A percentile compares a stretch with the other conserved stretches of the same genome.
Evolutionary conservation across 768 basidiomycete genomes (phyloP).

Genomic region (Phlebiopsis flavidoalba): DNA sequence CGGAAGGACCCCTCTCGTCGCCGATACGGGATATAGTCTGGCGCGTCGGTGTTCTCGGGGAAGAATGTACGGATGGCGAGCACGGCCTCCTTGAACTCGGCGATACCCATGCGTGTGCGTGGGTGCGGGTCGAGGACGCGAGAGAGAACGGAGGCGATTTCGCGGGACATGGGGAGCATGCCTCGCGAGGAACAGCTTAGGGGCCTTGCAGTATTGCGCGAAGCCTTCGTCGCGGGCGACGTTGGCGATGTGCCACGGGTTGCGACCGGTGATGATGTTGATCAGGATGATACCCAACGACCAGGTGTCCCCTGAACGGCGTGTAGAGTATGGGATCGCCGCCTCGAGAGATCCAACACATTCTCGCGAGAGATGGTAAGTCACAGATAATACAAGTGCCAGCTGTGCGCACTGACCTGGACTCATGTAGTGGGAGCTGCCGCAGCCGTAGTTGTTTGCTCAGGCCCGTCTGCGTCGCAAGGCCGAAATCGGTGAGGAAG

Average conservation of each 20-base stretch:
- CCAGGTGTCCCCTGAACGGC: conserved; percentile 90
- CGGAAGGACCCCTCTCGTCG: neutral
- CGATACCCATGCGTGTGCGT: conserved; percentile 24
- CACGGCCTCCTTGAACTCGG: conserved; percentile 50
- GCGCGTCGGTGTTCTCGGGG: conserved; percentile 14
- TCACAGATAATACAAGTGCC: neutral
- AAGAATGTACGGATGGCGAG: conserved; percentile 59
- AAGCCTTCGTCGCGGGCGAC: conserved; percentile 73
- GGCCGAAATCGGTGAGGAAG: conserved; percentile 49
- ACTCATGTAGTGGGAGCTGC: conserved; percentile 28
- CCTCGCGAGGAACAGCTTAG: conserved; percentile 63
- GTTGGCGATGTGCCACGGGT: conserved; percentile 91
- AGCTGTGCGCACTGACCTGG: conserved; percentile 22
- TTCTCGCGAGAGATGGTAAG: conserved; percentile 47
- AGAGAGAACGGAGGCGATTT: conserved; percentile 24
- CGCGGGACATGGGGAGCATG: conserved; percentile 27
- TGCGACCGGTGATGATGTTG: conserved; percentile 92
- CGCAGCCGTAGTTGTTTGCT: conserved; percentile 23
- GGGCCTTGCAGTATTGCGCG: conserved; percentile 72
- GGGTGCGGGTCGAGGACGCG: conserved; percentile 27
- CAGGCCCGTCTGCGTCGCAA: conserved; percentile 23
- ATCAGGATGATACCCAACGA: conserved; percentile 92
- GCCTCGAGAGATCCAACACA: conserved; percentile 71
- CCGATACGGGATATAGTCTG: neutral
- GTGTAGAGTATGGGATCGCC: conserved; percentile 69